These are phyloP conservation scores for Chrysanthemum seticuspe DNA, from an alignment of 129 eudicot species.

Conservation along the genomic window DNA sequence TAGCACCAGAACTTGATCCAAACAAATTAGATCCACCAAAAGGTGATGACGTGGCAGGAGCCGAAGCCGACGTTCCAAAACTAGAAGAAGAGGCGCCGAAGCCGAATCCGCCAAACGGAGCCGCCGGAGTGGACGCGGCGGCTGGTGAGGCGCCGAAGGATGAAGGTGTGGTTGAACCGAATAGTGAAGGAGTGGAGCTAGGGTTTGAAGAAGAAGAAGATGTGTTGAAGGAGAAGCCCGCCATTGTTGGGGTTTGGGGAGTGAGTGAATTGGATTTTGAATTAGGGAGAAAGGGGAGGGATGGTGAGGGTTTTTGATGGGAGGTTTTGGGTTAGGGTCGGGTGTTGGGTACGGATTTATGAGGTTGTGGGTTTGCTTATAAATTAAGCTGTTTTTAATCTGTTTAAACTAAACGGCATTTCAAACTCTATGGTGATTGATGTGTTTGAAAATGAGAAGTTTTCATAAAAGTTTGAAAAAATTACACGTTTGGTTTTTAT, in stretches of 20 bases:
- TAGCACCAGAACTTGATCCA: conserved; percentile 28
- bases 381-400: no score
- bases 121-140: conserved; percentile 18
- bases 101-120: neutral
- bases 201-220: conserved; percentile 31
- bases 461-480: no score
- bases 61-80: conserved; percentile 37
- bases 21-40: conserved; percentile 31
- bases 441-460: no score
- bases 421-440: no score
- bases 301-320: conserved; percentile 27
- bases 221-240: conserved; percentile 52
- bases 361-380: neutral
- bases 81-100: conserved; percentile 38
- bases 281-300: conserved; percentile 21
- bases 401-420: no score
- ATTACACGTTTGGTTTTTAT: no score
- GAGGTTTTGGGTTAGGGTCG: neutral
- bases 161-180: conserved; percentile 25
- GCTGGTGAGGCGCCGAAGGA: conserved; percentile 16
- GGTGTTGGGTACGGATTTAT: no score
- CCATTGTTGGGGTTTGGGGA: conserved; percentile 33
- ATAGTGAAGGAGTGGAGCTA: conserved; percentile 18
- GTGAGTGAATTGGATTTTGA: conserved; percentile 13
- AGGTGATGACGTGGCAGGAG: conserved; percentile 19